Evolutionary conservation across 2,329 filamentous ascomycete genomes (phyloP), one percentile per base, ranked within the genome.

Genomic region (Dryadomyces quercus-mongolicae): DNA sequence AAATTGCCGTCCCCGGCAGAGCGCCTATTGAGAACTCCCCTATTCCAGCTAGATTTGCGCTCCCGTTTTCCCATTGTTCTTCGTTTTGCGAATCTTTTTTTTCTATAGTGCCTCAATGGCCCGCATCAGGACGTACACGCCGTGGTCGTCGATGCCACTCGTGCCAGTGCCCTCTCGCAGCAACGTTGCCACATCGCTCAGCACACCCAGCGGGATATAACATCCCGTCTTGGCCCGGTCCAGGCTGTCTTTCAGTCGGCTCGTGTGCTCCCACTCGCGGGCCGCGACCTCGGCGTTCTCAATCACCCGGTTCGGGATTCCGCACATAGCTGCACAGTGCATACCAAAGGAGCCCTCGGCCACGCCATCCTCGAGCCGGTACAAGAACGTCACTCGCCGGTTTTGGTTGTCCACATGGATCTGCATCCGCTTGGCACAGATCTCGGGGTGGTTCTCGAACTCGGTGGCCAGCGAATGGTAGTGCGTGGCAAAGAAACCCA

Each of bases 261-360:
- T 92, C 0, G 93, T 97, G 68, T 96, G 90, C 71, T 98, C 93
- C 90, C 93, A 97, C 63, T 90, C 88, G 61, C 77, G 83, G 1
- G 93, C 93, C 6, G 93, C 93, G 21, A 84, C 80, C 68, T 98
- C 93, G 0, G 93, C 93, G 21, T 86, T 74, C 64, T 91, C 84
- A 58, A 98, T 89, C 16, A 98, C 83, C 54, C 84, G 84, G 47
- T 75, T 74, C 0, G 89, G 82, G 59, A 98, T 97, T 1, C 93
- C 93, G 63, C 93, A 98, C 93, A 98, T 98, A 57, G 89, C 85
- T 1, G 93, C 93, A 66, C 93, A 98, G 68, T 98, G 93, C 93
- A 98, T 98, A 62, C 93, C 93, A 64, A 97, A 98, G 64, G 88
- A 95, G 16, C 93, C 93, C 68, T 97, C 91, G 0, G 93, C 93